phyloP scores from a whole-genome alignment of 148 eudicot genomes.

The Polygonum maritimum region DNA sequence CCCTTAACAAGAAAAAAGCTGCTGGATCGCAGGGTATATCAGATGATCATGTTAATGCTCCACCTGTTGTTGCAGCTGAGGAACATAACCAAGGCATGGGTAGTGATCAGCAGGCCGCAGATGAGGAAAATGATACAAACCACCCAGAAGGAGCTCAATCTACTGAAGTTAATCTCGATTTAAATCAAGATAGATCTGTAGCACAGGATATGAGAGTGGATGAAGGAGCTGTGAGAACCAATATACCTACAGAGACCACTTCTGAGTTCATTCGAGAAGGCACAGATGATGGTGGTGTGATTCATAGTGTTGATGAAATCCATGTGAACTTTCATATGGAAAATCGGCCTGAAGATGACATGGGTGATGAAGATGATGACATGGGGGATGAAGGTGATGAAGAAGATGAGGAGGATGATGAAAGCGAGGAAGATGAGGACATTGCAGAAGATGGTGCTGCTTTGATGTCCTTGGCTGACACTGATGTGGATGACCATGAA shows the following conservation, averaged over 20 bases:
- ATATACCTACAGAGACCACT: constrained; percentile 41
- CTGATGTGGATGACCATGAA: constrained; percentile 92
- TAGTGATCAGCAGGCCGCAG: constrained; percentile 30
- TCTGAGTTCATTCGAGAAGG: constrained; percentile 64
- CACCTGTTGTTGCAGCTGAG: constrained; percentile 22
- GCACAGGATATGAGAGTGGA: constrained; percentile 71
- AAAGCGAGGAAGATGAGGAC: constrained; percentile 91
- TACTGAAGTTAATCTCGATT: constrained; percentile 28
- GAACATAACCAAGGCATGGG: constrained; percentile 30
- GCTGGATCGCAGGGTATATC: constrained; percentile 38
- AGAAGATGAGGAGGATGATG: constrained; percentile 76
- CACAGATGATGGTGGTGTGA: constrained; percentile 58
- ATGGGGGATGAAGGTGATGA: constrained; percentile 86
- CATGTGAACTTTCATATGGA: constrained; percentile 78
- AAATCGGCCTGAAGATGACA: constrained; percentile 63
- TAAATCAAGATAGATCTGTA: constrained; percentile 29
- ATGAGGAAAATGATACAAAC: constrained; percentile 29
- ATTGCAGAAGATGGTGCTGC: constrained; percentile 89
- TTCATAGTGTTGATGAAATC: constrained; percentile 41
- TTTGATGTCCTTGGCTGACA: constrained; percentile 88
- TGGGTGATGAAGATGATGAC: constrained; percentile 93
- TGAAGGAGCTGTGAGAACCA: constrained; percentile 29
- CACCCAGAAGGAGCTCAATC: constrained; percentile 28
- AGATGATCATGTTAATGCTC: constrained; percentile 29
- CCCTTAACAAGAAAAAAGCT: constrained; percentile 51